Evolutionary conservation across 2,329 filamentous ascomycete genomes (phyloP), one percentile per base, ranked within the genome.

Genomic region (Sporothrix pseudoabietina): DNA sequence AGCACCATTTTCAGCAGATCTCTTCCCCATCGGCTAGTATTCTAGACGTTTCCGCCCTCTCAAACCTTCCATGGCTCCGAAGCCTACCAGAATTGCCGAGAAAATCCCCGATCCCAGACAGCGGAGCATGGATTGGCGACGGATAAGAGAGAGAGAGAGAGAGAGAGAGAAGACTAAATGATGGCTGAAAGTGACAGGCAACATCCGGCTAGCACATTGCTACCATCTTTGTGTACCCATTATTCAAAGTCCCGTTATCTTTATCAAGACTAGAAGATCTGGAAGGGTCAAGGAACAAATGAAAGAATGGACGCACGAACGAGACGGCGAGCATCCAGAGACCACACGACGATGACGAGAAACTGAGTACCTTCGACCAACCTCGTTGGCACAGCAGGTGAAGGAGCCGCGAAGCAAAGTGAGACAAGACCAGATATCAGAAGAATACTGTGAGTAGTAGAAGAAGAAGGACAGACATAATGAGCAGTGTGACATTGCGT

Each of bases 101-200:
- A 61, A 39, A 61, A 32, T 12, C 32, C 32, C 57, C 57, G 57
- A 61, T n/a, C 14, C 41, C 32, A 61, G 57, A 61, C 57, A 61
- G 4, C n/a, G 19, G 14, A 39, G 7, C 19, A 39, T 9, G 32
- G 32, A 10, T 12, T 19, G 16, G 0, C 19, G 3, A 39, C 32
- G 32, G 32, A 61, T 32, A 41, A 22, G 14, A 22, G 22, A n/a
- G 26, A 32, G 12, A 32, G 26, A 19, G 1, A 61, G 41, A 41
- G 10, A 41, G 39, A 41, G 10, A 10, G 39, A 41, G 7, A 44
- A 44, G 41, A 44, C 26, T 26, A 44, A 44, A 44, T 14, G 35
- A 41, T 22, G 19, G 35, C 12, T 35, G 4, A 35, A 14, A 35
- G 26, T n/a, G n/a, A 47, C 61, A 39, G 39, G n/a, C 4, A 10